Evolutionary conservation across 768 basidiomycete species (phyloP).

Genomic region (Dentipellis fragilis): DNA sequence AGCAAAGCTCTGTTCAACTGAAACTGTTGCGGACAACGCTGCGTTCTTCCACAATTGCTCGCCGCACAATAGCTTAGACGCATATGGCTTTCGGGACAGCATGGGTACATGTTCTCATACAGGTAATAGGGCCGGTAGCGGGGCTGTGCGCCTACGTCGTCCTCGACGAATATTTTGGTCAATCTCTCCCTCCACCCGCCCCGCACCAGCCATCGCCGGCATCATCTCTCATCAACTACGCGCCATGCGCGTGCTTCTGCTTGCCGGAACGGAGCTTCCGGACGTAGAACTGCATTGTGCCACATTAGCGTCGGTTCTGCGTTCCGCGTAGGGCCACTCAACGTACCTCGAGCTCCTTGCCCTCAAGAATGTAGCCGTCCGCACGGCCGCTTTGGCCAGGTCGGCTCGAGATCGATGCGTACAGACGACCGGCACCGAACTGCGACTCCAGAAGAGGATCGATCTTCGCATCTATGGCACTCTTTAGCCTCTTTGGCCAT

Average conservation of each 20-base stretch:
- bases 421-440: constrained; percentile 91
- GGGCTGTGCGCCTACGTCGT: background rate
- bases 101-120: constrained; percentile 21
- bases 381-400: constrained; percentile 95
- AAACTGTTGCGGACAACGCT: too few relatives aligned
- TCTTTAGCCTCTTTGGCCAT: constrained; percentile 4
- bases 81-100: constrained; percentile 17
- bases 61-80: background rate
- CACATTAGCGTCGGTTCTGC: background rate
- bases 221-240: constrained; percentile 17
- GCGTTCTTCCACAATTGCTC: too few relatives aligned
- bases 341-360: constrained; percentile 92
- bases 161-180: background rate
- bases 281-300: constrained; percentile 71
- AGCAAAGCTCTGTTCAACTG: too few relatives aligned
- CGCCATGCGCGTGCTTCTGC: constrained; percentile 78
- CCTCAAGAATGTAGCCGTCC: constrained; percentile 97
- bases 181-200: background rate
- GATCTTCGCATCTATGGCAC: constrained; percentile 68
- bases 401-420: constrained; percentile 87
- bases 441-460: constrained; percentile 84
- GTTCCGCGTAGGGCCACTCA: background rate
- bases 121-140: constrained; percentile 4
- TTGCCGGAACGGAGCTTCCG: constrained; percentile 90
- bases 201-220: background rate